Evolutionary conservation across 306 rosid genomes (phyloP), one percentile per base, ranked within the genome.

Genomic region (cucumber (Cucumis sativus)): DNA sequence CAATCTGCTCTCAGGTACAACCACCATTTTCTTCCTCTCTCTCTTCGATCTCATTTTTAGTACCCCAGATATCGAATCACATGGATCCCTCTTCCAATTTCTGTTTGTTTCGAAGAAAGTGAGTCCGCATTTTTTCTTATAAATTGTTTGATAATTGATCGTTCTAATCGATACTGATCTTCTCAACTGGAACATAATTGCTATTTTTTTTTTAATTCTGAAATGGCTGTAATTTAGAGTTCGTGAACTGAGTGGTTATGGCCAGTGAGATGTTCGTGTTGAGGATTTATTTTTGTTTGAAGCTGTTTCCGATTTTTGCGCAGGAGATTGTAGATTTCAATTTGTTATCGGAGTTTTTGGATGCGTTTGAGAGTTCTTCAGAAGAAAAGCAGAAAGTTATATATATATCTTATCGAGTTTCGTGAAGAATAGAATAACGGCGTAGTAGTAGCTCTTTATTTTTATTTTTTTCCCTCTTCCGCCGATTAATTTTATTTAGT

Each of bases 391-490:
- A 1, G 40, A 35, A 43, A 47, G 75, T 14, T 70, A 33, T 33
- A 7, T 70, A 7, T 70, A 7, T 23, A n/a, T 43, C 41, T 49
- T 51, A 23, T 72, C 61, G 57, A 30, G 61, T 16, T 49, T 72
- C 45, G 62, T 72, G 77, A 72, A 72, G 62, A 72, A 51, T 72
- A 47, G 57, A 70, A 70, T 45, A 70, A 70, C 59, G 76, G 76
- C 76, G 41, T 40, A 67, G 52, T 18, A 20, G 74, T 45, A 69
- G 57, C 55, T 69, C 75, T 69, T 23, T 43, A 12, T 69, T 69
- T 70, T 33, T 33, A 33, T 33, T 33, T 33, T 33, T 69, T 69
- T 70, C 6, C 6, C 41, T 43, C 60, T 71, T 71, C 13, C 5
- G 10, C 14, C 9, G 1, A 47, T 47, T 45, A 47, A 70, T 47